These are phyloP conservation scores for Suhomyces panamericanus DNA, from an alignment of 1,139 yeast genomes.

Conservation along the genomic window DNA sequence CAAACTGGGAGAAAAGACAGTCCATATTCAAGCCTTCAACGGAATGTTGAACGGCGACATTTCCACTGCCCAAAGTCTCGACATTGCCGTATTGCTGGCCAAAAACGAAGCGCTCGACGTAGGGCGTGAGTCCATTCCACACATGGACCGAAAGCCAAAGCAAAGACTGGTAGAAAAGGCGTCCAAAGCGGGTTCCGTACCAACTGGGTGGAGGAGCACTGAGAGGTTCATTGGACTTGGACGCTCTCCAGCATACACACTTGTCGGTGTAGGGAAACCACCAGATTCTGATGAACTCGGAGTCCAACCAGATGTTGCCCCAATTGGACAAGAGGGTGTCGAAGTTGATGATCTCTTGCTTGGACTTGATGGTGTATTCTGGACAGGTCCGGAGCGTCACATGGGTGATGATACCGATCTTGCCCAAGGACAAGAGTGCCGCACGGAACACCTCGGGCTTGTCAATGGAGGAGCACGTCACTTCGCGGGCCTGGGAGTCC, in stretches of 20 bases:
- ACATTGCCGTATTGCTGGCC: slow-evolving; percentile 77
- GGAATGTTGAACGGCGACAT: slow-evolving; percentile 72
- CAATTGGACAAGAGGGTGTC: slow-evolving; percentile 66
- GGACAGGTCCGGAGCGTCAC: slow-evolving; percentile 90
- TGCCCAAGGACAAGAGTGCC: slow-evolving; percentile 84
- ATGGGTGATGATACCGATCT: slow-evolving; percentile 83
- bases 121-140: slow-evolving; percentile 75
- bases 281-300: slow-evolving; percentile 94
- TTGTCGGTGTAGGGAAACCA: slow-evolving; percentile 94
- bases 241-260: slow-evolving; percentile 89
- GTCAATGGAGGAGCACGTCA: slow-evolving; percentile 67
- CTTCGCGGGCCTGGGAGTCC: slow-evolving; percentile 69
- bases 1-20: slow-evolving; percentile 91
- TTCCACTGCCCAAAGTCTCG: slow-evolving; percentile 68
- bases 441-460: slow-evolving; percentile 77
- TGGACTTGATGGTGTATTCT: slow-evolving; percentile 74
- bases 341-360: slow-evolving; percentile 79
- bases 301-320: slow-evolving; percentile 79
- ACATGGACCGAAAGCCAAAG: slow-evolving; percentile 78
- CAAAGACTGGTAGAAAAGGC: slow-evolving; percentile 75
- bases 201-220: slow-evolving; percentile 74
- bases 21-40: slow-evolving; percentile 94
- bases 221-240: slow-evolving; percentile 62
- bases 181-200: slow-evolving; percentile 80
- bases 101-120: slow-evolving; percentile 81